Base-by-base conservation (phyloP, 345 rosid species). In the Alliaria petiolata region DNA sequence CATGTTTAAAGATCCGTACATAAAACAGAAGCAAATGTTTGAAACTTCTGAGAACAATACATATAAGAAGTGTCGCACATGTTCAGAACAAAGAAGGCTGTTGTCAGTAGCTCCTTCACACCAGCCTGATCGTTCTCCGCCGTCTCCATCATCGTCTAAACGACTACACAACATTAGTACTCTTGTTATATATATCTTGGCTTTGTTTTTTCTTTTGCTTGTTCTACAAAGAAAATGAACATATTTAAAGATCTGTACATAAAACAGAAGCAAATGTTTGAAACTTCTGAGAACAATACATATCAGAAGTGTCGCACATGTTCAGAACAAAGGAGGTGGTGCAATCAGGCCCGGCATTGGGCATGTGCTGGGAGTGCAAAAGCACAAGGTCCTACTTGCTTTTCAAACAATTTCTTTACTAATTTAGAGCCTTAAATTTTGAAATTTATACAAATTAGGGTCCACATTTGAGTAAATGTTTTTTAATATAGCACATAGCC, bases 101-200 rank as follows among this genome's bases (percentile, higher is more conserved):
- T n/a, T n/a, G n/a, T n/a, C n/a, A n/a, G n/a, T n/a, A n/a, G n/a
- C n/a, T n/a, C n/a, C n/a, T n/a, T n/a, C n/a, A n/a, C n/a, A n/a
- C n/a, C n/a, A n/a, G n/a, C n/a, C n/a, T n/a, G n/a, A n/a, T n/a
- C n/a, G n/a, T n/a, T n/a, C n/a, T n/a, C n/a, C n/a, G n/a, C n/a
- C 79, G 13, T 78, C 93, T 28, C 30, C 73, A 8, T 75, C 78
- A 40, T 67, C 57, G 1, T 59, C 63, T 59, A 15, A 65, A 57
- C 36, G 3, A 38, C 35, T 43, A 36, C 30, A 43, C 11, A 38
- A 31, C 35, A 19, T 57, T 0, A 2, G 8, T 25, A 25, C 16
- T 47, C 20, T 47, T 65, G 53, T 65, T 11, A 15, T 57, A 19
- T n/a, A 3, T 11, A 38, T 2, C n/a, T 30, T 74, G 20, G 61